These are phyloP conservation scores for Vaccinium macrocarpon DNA, from an alignment of 148 eudicot genomes.

Conservation along the genomic window DNA sequence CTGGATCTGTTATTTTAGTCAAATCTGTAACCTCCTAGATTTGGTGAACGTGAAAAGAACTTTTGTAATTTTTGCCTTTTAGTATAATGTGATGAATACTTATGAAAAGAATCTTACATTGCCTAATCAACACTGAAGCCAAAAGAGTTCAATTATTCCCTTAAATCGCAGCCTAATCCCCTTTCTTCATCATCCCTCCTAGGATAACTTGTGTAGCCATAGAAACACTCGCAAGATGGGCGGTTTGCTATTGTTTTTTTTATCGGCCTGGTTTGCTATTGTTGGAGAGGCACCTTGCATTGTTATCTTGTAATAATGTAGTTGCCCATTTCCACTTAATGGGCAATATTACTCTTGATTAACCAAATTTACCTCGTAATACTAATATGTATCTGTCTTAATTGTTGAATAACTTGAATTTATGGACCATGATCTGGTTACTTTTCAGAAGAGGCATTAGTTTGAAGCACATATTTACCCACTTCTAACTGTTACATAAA, in stretches of 20 bases:
- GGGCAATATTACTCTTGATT: neutral
- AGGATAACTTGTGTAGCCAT: neutral
- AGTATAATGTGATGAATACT: neutral
- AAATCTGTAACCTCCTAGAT: too few species aligned
- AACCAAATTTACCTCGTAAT: neutral
- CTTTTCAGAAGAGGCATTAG: neutral
- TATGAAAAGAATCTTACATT: too few species aligned
- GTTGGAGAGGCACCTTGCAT: neutral
- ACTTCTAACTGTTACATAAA: too few species aligned
- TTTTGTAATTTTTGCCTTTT: neutral
- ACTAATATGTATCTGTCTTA: neutral
- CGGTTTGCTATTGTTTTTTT: too few species aligned
- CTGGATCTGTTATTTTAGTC: too few species aligned
- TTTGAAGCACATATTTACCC: neutral
- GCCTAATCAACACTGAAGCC: neutral
- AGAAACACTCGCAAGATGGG: neutral
- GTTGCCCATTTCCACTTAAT: too few species aligned
- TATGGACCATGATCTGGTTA: neutral
- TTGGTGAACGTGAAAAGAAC: too few species aligned
- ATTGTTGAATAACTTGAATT: neutral
- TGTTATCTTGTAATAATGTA: neutral
- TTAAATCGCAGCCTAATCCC: neutral
- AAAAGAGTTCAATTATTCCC: neutral
- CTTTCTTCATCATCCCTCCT: neutral
- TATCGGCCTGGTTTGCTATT: neutral